These are phyloP conservation scores for Eucalyptus victrix DNA, from an alignment of 345 rosid species.

Conservation along the genomic window DNA sequence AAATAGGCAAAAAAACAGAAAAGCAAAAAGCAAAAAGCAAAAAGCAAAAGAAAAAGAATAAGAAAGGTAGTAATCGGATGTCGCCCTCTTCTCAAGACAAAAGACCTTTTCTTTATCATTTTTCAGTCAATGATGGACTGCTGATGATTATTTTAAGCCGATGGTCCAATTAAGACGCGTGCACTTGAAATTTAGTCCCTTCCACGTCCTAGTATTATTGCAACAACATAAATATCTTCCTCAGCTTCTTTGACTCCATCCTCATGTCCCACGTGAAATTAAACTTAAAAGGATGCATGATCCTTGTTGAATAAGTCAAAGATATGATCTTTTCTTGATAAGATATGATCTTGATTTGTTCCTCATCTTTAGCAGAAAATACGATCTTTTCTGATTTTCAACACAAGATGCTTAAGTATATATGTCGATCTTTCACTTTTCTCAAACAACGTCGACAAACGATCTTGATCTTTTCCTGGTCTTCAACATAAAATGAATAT, in stretches of 20 bases:
- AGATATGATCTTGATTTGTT: not conserved
- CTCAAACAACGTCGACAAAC: too few species aligned
- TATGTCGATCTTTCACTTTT: too few species aligned
- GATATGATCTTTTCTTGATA: not conserved
- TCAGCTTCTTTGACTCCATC: too few species aligned
- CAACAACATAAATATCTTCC: not conserved
- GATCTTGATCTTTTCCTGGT: too few species aligned
- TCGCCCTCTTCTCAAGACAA: not conserved
- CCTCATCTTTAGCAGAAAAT: too few species aligned
- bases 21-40: too few species aligned
- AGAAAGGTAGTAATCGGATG: not conserved
- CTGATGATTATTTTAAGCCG: not conserved
- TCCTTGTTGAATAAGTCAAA: not conserved
- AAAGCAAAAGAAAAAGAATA: too few species aligned
- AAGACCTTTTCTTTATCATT: too few species aligned
- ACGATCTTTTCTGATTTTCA: not conserved
- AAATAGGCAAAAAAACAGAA: too few species aligned
- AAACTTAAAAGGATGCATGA: not conserved
- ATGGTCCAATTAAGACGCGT: not conserved
- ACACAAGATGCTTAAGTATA: not conserved
- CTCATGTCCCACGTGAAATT: too few species aligned
- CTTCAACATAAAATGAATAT: too few species aligned
- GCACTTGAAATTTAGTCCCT: not conserved
- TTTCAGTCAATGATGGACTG: not conserved
- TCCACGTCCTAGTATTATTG: not conserved